Conservation (phyloP, 1,284 basidiomycete genomes). For the Lignosus rhinocerotis region DNA sequence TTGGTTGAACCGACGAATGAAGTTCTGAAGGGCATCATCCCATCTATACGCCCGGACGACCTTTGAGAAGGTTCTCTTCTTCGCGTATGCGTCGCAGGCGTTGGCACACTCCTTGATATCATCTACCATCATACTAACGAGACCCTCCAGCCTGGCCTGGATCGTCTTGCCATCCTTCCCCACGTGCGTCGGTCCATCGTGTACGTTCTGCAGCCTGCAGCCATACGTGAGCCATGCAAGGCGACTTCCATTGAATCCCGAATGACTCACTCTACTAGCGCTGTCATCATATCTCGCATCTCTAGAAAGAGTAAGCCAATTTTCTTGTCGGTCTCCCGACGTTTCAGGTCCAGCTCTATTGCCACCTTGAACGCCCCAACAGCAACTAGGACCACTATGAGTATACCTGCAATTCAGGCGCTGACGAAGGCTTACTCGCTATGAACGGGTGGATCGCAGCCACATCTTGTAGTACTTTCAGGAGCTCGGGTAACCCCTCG, state of each 20-base stretch:
- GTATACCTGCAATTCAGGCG: background rate
- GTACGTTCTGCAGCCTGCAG: conserved; percentile 24
- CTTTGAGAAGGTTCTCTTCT: conserved; percentile 36
- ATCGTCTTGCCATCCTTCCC: conserved; percentile 27
- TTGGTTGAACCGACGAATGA: conserved; percentile 34
- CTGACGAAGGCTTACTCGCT: conserved; percentile 1
- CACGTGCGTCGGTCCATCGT: conserved; percentile 18
- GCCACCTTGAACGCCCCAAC: conserved; percentile 46
- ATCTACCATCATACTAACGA: conserved; percentile 25
- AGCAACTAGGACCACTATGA: conserved; percentile 34
- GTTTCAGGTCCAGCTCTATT: conserved; percentile 42
- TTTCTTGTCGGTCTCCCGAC: conserved; percentile 46
- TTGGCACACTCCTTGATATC: conserved; percentile 36
- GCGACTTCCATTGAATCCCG: background rate
- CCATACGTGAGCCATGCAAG: background rate
- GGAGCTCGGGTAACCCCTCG: conserved; percentile 16
- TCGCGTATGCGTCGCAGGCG: conserved; percentile 35
- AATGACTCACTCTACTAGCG: conserved; percentile 40
- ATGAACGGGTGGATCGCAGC: conserved; percentile 22
- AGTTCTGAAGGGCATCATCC: conserved; percentile 35
- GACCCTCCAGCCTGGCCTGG: conserved; percentile 20
- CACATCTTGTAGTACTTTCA: conserved; percentile 19
- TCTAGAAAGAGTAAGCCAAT: conserved; percentile 35
- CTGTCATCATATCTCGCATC: conserved; percentile 40
- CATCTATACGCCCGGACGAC: conserved; percentile 32